A percentile compares a stretch with the other conserved stretches of the same genome.
Evolutionary conservation across 2,329 filamentous ascomycete genomes (phyloP).

Genomic region (Pseudogymnoascus sp.): DNA sequence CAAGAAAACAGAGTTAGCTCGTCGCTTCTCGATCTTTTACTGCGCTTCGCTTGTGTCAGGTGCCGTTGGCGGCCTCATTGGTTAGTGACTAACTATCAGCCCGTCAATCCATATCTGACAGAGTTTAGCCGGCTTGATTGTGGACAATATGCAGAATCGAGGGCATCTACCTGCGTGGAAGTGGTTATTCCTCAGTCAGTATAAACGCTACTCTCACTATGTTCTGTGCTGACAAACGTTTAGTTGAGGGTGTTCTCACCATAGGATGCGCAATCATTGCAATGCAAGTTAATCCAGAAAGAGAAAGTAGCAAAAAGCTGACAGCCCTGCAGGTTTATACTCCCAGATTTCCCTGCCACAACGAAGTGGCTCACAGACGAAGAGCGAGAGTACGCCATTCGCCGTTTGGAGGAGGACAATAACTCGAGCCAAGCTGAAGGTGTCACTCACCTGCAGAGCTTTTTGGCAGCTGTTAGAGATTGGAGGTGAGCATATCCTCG

Average conservation of each 20-base stretch:
- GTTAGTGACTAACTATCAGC: background rate
- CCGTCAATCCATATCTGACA: background rate
- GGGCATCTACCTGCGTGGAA: constrained; percentile 37
- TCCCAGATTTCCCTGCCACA: constrained; percentile 13
- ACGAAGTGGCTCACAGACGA: constrained; percentile 12
- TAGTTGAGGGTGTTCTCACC: constrained; percentile 15
- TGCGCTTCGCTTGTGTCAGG: constrained; percentile 46
- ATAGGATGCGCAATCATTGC: constrained; percentile 26
- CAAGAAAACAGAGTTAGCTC: constrained; percentile 43
- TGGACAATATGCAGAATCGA: constrained; percentile 29
- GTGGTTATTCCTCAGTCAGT: constrained; percentile 27
- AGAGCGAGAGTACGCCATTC: constrained; percentile 10
- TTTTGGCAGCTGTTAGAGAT: background rate
- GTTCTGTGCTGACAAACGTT: constrained; percentile 1
- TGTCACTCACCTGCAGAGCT: constrained; percentile 1
- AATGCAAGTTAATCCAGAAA: constrained; percentile 20
- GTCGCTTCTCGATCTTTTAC: constrained; percentile 48
- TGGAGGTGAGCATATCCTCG: constrained; percentile 8
- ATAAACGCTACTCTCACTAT: background rate
- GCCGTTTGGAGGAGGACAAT: constrained; percentile 9
- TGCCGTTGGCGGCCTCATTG: constrained; percentile 36
- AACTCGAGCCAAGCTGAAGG: constrained; percentile 1
- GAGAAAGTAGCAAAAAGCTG: background rate
- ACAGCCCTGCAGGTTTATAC: constrained; percentile 22
- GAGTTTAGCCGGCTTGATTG: constrained; percentile 16